Base-by-base conservation (phyloP, 495 filamentous ascomycete genomes). In the Beverwykella pulmonaria region DNA sequence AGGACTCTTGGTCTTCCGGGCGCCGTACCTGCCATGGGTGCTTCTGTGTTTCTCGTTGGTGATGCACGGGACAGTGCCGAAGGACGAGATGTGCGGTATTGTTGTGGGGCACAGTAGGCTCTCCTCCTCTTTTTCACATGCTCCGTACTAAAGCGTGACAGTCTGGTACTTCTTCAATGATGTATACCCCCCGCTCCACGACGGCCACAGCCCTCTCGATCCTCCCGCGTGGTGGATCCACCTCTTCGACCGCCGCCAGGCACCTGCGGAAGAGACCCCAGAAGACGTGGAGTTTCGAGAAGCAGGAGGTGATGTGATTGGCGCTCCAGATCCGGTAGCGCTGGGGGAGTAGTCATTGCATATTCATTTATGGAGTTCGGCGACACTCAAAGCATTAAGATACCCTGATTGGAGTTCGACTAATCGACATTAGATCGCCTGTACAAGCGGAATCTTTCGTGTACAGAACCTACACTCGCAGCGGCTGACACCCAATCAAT, bases 161-260 rank as follows among this genome's bases (percentile, higher is more conserved):
- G 84, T 98, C 30, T 98, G 93, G 90, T 98, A 98, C 75, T 98
- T 96, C 80, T 98, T 98, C 79, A 90, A 87, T 53, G 94, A 98
- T 73, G 92, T 98, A 17, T 98, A 97, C 75, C 94, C 94, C 6
- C 88, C 91, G 27, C 83, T 97, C 50, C 90, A 97, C 75, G 86
- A 87, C 66, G 93, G 92, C 27, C 88, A 89, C 48, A 83, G 90
- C 49, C 94, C 94, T 6, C 80, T 98, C 53, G 95, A 98, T 74
- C 92, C 95, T 48, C 94, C 94, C 1, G 79, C 79, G 74, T 96
- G 91, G 88, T 98, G 95, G 95, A 82, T 90, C 23, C 83, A 93
- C 14, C 70, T 98, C 23, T 97, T 96, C 76, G 93, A 88, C 53
- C 70, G 79, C 7, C 66, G 27, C 7, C 59, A 59, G 1, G 47